Evolutionary conservation across 1,139 yeast genomes (phyloP).

Genomic region (Hyphopichia khmerensis): DNA sequence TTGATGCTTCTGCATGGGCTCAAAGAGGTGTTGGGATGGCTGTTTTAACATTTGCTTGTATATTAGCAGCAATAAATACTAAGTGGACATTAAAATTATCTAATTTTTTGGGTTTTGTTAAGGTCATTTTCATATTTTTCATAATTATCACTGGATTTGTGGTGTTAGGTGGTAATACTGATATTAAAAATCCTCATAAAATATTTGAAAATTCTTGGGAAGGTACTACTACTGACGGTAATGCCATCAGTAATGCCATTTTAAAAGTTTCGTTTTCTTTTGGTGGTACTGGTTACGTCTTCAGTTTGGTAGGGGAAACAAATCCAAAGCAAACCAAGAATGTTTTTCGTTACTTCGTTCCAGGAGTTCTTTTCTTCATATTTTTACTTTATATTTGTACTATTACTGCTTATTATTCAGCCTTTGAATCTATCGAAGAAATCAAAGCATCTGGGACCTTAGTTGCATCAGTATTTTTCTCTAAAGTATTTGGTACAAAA

Average conservation of each 20-base stretch:
- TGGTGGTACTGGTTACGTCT: constrained; percentile 38
- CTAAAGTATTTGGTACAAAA: constrained; percentile 15
- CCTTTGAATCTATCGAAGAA: constrained; percentile 24
- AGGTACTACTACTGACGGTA: constrained; percentile 41
- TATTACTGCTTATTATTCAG: constrained; percentile 40
- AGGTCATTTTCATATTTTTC: constrained; percentile 35
- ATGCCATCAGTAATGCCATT: constrained; percentile 41
- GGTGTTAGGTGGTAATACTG: constrained; percentile 39
- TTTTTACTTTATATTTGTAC: constrained; percentile 34
- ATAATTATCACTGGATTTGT: constrained; percentile 36
- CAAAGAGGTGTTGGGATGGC: constrained; percentile 44
- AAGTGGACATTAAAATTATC: constrained; percentile 32
- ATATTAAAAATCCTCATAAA: constrained; percentile 27
- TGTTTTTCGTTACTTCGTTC: constrained; percentile 32
- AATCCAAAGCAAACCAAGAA: constrained; percentile 26
- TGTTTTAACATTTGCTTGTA: constrained; percentile 27
- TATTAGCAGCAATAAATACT: constrained; percentile 28
- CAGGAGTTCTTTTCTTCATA: constrained; percentile 30
- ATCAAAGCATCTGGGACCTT: constrained; percentile 32
- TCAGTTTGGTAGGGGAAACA: constrained; percentile 40
- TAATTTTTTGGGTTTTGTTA: constrained; percentile 37
- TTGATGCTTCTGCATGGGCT: constrained; percentile 34
- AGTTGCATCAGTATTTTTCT: constrained; percentile 33
- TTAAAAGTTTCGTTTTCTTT: constrained; percentile 43
- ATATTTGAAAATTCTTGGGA: constrained; percentile 37